Percentiles rank a stretch among this genome's conserved stretches.
phyloP scores from a whole-genome alignment of 2,329 filamentous ascomycete genomes.

The Echinosphaeria canescens region DNA sequence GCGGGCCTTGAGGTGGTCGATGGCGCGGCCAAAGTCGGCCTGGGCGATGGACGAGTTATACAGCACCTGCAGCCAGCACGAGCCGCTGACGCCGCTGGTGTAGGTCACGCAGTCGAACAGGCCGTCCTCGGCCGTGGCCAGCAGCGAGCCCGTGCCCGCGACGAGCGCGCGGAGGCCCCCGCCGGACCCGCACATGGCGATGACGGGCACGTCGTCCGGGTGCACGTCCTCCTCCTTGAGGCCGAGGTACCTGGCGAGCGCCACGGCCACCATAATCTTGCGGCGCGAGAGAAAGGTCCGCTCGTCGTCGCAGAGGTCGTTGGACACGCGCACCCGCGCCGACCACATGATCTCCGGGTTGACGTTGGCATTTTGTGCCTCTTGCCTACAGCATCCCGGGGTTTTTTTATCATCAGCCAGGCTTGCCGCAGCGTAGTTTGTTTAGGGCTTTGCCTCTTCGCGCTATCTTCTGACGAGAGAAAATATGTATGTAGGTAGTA shows the following conservation, averaged over 20 bases:
- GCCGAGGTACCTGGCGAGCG: conserved; percentile 63
- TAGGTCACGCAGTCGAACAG: conserved; percentile 91
- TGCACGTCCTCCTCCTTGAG: conserved; percentile 66
- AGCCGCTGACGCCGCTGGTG: conserved; percentile 85
- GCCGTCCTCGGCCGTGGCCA: conserved; percentile 68
- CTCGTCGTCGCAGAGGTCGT: conserved; percentile 67
- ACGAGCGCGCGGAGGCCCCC: conserved; percentile 80
- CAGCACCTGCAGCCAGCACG: conserved; percentile 83
- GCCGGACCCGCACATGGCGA: conserved; percentile 87
- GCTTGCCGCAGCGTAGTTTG: too few relatives aligned
- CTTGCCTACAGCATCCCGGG: too few relatives aligned
- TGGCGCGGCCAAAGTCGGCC: conserved; percentile 43
- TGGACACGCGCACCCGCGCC: conserved; percentile 62
- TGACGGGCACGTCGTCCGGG: conserved; percentile 78
- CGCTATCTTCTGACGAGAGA: too few relatives aligned
- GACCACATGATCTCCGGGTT: conserved; percentile 78
- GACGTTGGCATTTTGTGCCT: conserved; percentile 62
- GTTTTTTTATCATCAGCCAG: too few relatives aligned
- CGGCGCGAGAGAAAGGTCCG: conserved; percentile 50
- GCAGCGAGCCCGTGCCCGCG: conserved; percentile 70
- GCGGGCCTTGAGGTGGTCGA: conserved; percentile 72
- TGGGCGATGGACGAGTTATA: conserved; percentile 63
- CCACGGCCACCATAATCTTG: conserved; percentile 43
- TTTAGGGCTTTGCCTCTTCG: too few relatives aligned
- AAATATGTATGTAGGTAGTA: too few relatives aligned